Evolutionary conservation across 2,329 filamentous ascomycete species (phyloP).

Genomic region (Nothomitra cinnamomea): DNA sequence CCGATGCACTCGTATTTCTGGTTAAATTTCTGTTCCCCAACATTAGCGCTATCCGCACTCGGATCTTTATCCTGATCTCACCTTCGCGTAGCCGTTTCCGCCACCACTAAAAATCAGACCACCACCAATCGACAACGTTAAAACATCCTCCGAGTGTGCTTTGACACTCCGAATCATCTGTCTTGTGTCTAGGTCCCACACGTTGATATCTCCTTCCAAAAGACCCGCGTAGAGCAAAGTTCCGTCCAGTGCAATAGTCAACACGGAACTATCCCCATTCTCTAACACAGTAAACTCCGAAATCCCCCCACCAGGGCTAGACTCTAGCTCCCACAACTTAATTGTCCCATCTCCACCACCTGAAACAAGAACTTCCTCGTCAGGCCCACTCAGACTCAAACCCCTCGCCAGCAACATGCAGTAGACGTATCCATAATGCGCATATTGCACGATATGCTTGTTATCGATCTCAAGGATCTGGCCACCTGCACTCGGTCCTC

Average conservation of each 20-base stretch:
- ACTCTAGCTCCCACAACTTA: constrained; percentile 73
- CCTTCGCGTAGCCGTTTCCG: constrained; percentile 73
- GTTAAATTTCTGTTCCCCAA: constrained; percentile 42
- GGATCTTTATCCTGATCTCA: constrained; percentile 22
- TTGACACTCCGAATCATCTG: constrained; percentile 80
- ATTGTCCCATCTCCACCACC: constrained; percentile 89
- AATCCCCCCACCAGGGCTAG: constrained; percentile 42
- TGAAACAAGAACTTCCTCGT: constrained; percentile 67
- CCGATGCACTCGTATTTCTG: constrained; percentile 68
- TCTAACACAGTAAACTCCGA: constrained; percentile 51
- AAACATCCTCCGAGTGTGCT: constrained; percentile 63
- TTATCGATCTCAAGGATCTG: constrained; percentile 65
- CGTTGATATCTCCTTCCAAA: constrained; percentile 70
- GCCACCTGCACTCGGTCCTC: constrained; percentile 34
- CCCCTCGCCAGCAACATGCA: constrained; percentile 80
- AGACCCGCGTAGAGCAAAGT: constrained; percentile 88
- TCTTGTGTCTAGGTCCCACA: constrained; percentile 92
- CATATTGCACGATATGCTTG: constrained; percentile 69
- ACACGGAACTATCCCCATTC: constrained; percentile 43
- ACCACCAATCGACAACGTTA: constrained; percentile 71
- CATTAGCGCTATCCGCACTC: constrained; percentile 11
- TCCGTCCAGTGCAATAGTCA: constrained; percentile 74
- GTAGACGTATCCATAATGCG: constrained; percentile 90
- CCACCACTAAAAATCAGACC: constrained; percentile 76
- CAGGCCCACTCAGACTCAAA: constrained; percentile 49